Evolutionary conservation across 2,329 filamentous ascomycete species (phyloP).

Genomic region (Diaporthe nobilis): DNA sequence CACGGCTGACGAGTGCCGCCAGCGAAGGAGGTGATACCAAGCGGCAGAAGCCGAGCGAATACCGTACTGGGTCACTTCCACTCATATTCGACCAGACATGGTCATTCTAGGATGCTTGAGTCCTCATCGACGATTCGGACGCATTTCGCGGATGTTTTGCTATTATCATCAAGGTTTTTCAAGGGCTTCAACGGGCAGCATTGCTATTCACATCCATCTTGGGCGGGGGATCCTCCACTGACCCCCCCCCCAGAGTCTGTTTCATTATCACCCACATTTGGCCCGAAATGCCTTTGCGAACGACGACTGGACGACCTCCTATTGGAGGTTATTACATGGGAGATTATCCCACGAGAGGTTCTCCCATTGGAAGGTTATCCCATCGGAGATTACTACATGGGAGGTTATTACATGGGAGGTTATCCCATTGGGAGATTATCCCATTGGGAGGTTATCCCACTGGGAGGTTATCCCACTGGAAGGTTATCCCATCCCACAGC

Average conservation of each 20-base stretch:
- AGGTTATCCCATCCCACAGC: not conserved
- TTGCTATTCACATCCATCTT: not conserved
- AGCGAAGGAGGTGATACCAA: slow-evolving; percentile 9
- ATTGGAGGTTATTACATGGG: not conserved
- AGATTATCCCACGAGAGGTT: not conserved
- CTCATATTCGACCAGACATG: not conserved
- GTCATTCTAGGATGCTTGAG: not conserved
- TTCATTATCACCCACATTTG: not conserved
- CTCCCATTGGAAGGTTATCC: not conserved
- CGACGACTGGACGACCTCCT: not conserved
- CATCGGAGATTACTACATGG: not conserved
- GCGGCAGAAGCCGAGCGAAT: not conserved
- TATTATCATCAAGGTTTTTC: not conserved
- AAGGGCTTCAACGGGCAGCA: not conserved
- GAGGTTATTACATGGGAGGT: not conserved
- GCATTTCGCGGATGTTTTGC: not conserved
- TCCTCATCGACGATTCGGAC: not conserved
- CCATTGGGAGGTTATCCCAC: not conserved
- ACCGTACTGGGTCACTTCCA: not conserved
- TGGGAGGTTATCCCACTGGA: not conserved
- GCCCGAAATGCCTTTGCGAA: not conserved
- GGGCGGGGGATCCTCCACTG: not conserved
- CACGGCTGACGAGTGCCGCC: not conserved
- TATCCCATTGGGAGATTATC: not conserved
- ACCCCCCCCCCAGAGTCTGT: not conserved